A percentile compares a stretch with the other conserved stretches of the same genome.
phyloP scores from a whole-genome alignment of 805 yeast genomes.

The Teunomyces kruisii region DNA sequence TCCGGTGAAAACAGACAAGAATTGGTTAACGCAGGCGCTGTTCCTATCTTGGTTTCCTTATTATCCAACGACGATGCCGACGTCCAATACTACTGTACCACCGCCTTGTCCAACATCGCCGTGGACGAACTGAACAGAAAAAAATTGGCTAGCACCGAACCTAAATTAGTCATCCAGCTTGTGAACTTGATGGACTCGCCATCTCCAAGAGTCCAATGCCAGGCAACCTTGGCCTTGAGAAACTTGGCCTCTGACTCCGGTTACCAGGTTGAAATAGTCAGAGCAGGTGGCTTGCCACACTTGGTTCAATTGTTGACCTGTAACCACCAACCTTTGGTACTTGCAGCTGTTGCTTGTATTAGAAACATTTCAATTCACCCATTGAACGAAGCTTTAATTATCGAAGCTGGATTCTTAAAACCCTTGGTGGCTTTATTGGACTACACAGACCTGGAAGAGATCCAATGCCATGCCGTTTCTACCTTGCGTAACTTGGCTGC shows the following conservation, averaged over 20 bases:
- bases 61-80: slow-evolving; percentile 88
- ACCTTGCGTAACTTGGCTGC: slow-evolving; percentile 96
- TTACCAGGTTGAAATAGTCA: slow-evolving; percentile 92
- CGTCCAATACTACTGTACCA: slow-evolving; percentile 97
- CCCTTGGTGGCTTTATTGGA: slow-evolving; percentile 86
- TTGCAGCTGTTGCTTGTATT: slow-evolving; percentile 98
- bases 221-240: slow-evolving; percentile 94
- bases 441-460: slow-evolving; percentile 87
- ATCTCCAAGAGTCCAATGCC: slow-evolving; percentile 95
- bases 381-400: slow-evolving; percentile 89
- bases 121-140: slow-evolving; percentile 92
- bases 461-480: slow-evolving; percentile 97
- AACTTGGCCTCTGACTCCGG: slow-evolving; percentile 95
- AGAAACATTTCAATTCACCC: slow-evolving; percentile 97
- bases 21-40: slow-evolving; percentile 96
- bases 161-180: slow-evolving; percentile 82
- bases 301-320: slow-evolving; percentile 87
- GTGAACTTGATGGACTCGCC: slow-evolving; percentile 91
- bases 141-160: slow-evolving; percentile 87
- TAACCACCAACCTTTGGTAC: slow-evolving; percentile 83
- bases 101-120: slow-evolving; percentile 95
- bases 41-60: slow-evolving; percentile 89
- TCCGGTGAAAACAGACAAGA: slow-evolving; percentile 95
- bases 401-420: slow-evolving; percentile 93
- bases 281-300: slow-evolving; percentile 94